Conservation (phyloP, 176 grass and related monocot species). For the Aegilops sharonensis region DNA sequence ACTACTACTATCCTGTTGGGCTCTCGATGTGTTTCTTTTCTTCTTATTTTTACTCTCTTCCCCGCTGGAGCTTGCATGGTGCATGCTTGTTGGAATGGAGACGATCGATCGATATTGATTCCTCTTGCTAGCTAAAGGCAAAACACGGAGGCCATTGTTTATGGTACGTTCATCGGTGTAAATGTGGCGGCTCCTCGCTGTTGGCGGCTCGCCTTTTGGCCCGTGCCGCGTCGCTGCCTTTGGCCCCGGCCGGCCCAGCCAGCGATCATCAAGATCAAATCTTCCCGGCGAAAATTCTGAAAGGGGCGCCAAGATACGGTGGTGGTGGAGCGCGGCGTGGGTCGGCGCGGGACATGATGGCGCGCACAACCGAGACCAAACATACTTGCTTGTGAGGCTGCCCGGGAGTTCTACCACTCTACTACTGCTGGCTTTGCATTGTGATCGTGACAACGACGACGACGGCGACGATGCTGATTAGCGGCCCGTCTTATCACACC, state of each 20-base stretch:
- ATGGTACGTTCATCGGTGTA: neutral
- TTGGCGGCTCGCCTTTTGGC: conserved; percentile 17
- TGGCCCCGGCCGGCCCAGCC: neutral
- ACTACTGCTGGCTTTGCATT: neutral
- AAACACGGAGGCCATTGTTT: conserved; percentile 41
- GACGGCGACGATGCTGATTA: conserved; percentile 1
- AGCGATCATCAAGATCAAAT: conserved; percentile 24
- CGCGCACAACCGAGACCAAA: conserved; percentile 3
- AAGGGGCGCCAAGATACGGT: conserved; percentile 35
- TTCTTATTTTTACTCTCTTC: neutral
- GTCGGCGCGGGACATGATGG: conserved; percentile 48
- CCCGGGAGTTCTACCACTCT: neutral
- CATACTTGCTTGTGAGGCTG: neutral
- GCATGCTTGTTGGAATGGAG: conserved; percentile 27
- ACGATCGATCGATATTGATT: conserved; percentile 32
- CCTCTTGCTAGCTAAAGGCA: conserved; percentile 54
- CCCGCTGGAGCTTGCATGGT: neutral
- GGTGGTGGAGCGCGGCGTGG: conserved; percentile 1
- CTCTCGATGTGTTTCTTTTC: neutral
- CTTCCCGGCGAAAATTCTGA: conserved; percentile 18
- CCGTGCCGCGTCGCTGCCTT: conserved; percentile 25
- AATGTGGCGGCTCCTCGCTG: neutral
- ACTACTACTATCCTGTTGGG: neutral
- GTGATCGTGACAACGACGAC: neutral
- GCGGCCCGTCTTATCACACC: conserved; percentile 30